Evolutionary conservation across 148 eudicot genomes (phyloP).

Genomic region (Bassia scoparia): DNA sequence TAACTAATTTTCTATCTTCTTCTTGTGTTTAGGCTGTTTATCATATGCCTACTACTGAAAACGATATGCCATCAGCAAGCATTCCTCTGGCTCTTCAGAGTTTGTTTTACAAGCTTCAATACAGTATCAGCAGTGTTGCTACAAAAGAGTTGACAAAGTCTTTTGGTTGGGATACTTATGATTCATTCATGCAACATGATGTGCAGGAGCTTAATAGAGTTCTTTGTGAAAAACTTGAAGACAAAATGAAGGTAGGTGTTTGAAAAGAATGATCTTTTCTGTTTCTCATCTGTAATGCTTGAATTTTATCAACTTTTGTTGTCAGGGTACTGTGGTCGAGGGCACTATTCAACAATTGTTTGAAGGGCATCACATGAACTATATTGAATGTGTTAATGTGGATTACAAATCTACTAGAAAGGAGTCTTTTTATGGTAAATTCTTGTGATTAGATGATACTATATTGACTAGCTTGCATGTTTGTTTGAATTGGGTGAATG

Average conservation of each 20-base stretch:
- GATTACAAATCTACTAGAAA: slow-evolving; percentile 90
- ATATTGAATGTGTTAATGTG: slow-evolving; percentile 93
- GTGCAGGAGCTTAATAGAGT: slow-evolving; percentile 97
- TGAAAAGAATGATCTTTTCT: too few species aligned
- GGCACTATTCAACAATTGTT: slow-evolving; percentile 92
- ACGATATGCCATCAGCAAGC: slow-evolving; percentile 80
- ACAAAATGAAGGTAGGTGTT: slow-evolving; percentile 99
- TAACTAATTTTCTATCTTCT: too few species aligned
- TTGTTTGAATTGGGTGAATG: too few species aligned
- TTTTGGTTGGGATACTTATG: slow-evolving; percentile 98
- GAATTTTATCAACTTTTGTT: too few species aligned
- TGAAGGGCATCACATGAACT: slow-evolving; percentile 97
- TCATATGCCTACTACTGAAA: slow-evolving; percentile 99
- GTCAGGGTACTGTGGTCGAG: slow-evolving; percentile 97
- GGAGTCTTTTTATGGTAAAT: slow-evolving; percentile 89
- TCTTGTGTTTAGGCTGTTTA: slow-evolving; percentile 77
- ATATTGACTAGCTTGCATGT: too few species aligned
- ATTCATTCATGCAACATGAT: slow-evolving; percentile 99
- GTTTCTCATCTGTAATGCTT: too few species aligned
- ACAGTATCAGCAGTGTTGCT: slow-evolving; percentile 79
- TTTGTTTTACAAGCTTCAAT: slow-evolving; percentile 95
- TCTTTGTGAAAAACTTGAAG: slow-evolving; percentile 90
- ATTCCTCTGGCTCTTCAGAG: slow-evolving; percentile 95
- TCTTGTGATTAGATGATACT: too few species aligned
- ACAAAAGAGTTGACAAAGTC: slow-evolving; percentile 98